Base-by-base conservation (phyloP, 2,329 filamentous ascomycete species). In the Claviceps sp. region DNA sequence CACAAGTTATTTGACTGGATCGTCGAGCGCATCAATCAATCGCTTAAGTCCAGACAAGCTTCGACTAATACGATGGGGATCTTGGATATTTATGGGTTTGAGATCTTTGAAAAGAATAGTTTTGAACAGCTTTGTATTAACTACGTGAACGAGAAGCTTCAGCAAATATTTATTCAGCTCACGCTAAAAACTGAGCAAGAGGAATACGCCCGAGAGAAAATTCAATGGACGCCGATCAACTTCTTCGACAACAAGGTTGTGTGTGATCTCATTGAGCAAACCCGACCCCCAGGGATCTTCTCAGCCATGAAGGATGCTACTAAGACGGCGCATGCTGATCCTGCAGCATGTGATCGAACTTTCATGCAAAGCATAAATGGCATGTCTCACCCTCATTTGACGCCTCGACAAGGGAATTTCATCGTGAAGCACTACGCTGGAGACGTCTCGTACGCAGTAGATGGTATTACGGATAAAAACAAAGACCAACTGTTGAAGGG, bases 241-340 rank as follows among this genome's bases (percentile, higher is more conserved):
- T 98, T 97, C 70, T 98, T 97, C 61, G 93, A 98, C 70, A 98
- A 98, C 77, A 97, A 97, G 75, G 85, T 98, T 47, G 93, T 98
- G 53, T 98, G 93, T 66, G 93, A 96, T 56, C 69, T 98, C 63
- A 98, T 98, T 59, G 93, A 98, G 68, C 87, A 94, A 64, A 82
- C 85, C 64, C 77, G 90, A 51, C 93, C 93, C 5, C 86, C 89
- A 1, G 93, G 93, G 63, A 82, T 98, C 46, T 96, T 98, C 64
- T 93, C 93, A 6, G 90, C 90, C 4, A 74, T 98, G 71, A 98
- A 98, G 66, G 93, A 98, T 70, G 93, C 93, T 47, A 97, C 93
- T 58, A 95, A 94, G 61, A 97, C 93, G n/a, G 93, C 93, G 5
- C 90, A 96, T 67, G 93, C 93, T 47, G 93, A 98, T 67, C 90